Evolutionary conservation across 78 protist species (phyloP), one percentile per base, ranked within the genome.

Genomic region (Polysphondylium violaceum): DNA sequence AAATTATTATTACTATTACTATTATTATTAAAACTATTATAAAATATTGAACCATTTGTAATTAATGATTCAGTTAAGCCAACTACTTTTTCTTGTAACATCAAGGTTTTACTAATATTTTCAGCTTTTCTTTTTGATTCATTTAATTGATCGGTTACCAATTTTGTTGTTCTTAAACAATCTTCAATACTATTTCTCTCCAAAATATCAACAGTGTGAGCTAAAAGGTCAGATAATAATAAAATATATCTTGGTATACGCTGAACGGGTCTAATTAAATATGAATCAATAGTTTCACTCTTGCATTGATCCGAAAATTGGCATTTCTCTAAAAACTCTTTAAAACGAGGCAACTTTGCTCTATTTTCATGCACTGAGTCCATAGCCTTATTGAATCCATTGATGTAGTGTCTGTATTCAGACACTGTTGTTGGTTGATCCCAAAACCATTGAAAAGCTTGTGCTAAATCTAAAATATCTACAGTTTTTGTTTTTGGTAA

Each of bases 261-360:
- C 38, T 88, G 94, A 43, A 88, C 77, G 3, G 94, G 94, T 69
- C 90, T 67, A 69, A 83, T 83, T 36, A 83, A 43, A 69, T 83
- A 83, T n/a, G 69, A 53, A 68, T 83, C 90, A n/a, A 83, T 53
- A 1, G 90, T 83, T 31, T 83, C 90, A 43, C 73, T 56, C 44
- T 83, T 83, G 44, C 90, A 83, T 50, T 83, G 90, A 68, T 83
- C 90, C 19, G 90, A 83, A 68, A 83, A 83, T 69, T 83, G 90
- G 41, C 90, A 83, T 58, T 69, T 63, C 40, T 83, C 90, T n/a
- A 83, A 50, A 59, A 69, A 83, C 47, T 83, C 90, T 83, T 83
- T 83, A n/a, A 83, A 83, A 7, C 27, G 31, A 23, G 90, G 90
- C 59, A 69, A 12, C 11, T 83, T 83, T 38, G 79, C 43, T 19